phyloP scores from a whole-genome alignment of 805 yeast genomes.

The Candida corydali region DNA sequence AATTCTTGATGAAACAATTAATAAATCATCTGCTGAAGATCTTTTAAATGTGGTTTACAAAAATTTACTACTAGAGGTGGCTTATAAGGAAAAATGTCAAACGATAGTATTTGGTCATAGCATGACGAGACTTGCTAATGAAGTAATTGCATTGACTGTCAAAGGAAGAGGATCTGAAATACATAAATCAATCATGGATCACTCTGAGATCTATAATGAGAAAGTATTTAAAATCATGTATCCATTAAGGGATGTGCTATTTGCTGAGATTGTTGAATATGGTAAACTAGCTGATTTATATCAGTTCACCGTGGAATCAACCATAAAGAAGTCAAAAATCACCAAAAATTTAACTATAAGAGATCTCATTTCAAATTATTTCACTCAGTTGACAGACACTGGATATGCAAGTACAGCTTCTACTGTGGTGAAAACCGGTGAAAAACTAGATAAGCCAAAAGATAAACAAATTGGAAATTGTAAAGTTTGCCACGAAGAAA shows the following conservation, averaged over 20 bases:
- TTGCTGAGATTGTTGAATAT: conserved; percentile 63
- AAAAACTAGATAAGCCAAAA: conserved; percentile 57
- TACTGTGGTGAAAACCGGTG: conserved; percentile 87
- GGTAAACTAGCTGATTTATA: conserved; percentile 37
- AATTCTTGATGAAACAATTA: conserved; percentile 37
- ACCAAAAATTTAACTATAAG: conserved; percentile 76
- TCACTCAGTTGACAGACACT: conserved; percentile 58
- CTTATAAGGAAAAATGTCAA: conserved; percentile 41
- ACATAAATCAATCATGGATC: conserved; percentile 48
- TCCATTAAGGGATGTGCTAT: conserved; percentile 75
- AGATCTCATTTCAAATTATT: conserved; percentile 72
- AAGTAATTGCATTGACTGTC: conserved; percentile 72
- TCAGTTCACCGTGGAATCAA: conserved; percentile 20
- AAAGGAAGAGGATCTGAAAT: conserved; percentile 81
- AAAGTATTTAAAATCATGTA: conserved; percentile 45
- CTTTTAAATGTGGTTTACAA: conserved; percentile 44
- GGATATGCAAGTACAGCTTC: conserved; percentile 88
- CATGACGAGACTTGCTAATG: conserved; percentile 80
- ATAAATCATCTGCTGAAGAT: conserved; percentile 66
- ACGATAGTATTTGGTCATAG: conserved; percentile 71
- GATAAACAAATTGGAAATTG: conserved; percentile 30
- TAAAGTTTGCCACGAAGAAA: conserved; percentile 50
- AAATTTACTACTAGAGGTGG: conserved; percentile 45
- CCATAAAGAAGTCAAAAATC: conserved; percentile 31
- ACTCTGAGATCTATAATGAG: conserved; percentile 22